These are phyloP conservation scores for Trichoderma virens DNA, from an alignment of 495 filamentous ascomycete species.

Conservation along the genomic window DNA sequence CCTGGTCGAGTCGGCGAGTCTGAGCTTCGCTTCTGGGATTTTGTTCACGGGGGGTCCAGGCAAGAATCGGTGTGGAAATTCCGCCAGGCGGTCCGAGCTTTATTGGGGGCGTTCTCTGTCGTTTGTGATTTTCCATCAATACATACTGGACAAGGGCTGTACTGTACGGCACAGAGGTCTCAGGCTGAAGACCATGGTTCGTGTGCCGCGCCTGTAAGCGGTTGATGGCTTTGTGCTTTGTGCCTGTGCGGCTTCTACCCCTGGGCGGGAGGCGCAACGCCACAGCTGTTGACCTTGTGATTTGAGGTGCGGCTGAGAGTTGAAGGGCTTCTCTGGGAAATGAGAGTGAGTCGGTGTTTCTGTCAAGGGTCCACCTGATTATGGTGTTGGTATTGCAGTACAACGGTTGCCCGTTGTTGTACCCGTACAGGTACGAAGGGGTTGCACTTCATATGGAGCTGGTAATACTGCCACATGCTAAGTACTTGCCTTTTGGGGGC, in stretches of 20 bases:
- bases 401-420: no score
- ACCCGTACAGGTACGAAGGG: no score
- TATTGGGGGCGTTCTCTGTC: background rate
- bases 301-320: background rate
- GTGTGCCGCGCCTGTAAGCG: no score
- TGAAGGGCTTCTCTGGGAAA: background rate
- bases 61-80: conserved; percentile 1
- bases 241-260: background rate
- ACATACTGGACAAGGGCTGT: no score
- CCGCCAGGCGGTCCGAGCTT: background rate
- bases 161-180: no score
- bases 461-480: background rate
- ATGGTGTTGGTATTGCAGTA: no score
- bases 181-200: no score
- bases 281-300: background rate
- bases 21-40: background rate
- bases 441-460: background rate
- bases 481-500: background rate
- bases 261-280: conserved; percentile 6
- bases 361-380: background rate
- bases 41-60: background rate
- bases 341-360: background rate
- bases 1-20: background rate
- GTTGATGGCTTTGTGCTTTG: background rate
- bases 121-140: background rate